Base-by-base conservation (phyloP, 176 grass and related monocot genomes). In the Leersia perrieri region DNA sequence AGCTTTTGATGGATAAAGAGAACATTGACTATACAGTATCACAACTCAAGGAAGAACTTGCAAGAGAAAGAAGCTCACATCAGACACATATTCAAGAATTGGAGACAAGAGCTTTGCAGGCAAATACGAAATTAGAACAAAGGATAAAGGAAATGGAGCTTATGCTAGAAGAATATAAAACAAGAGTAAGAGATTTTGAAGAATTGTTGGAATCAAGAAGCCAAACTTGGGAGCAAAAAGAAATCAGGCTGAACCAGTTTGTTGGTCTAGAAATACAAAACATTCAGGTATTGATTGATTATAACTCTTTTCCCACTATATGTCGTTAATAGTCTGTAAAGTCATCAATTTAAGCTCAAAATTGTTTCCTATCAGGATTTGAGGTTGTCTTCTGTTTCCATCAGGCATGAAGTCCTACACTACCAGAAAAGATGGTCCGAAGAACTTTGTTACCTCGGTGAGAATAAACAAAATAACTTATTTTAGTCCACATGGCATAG, bases 301-400 rank as follows among this genome's bases (percentile, higher is more conserved):
- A 83, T 35, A 65, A 32, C 39, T 74, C 7, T 31, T 8, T 65
- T 57, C 36, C 66, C 39, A 35, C 1, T 7, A 5, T 61, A 16
- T 79, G 79, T 85, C 1, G 44, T 68, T 38, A 68, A 42, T 7
- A 85, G 14, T 55, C 45, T 9, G 15, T 39, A 11, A 66, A 75
- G 33, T 71, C 5, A 73, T 28, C 62, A 75, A 79, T 81, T 81
- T 45, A 73, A 87, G 40, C 76, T 80, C 30, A 87, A 81, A 66
- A 30, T 76, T 87, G 28, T 90, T 30, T 39, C 76, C 28, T 77
- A 61, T 80, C 85, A 93, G 91, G 91, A 93, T 67, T 90, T 93
- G 91, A 85, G 78, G 88, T 57, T 85, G 15, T 93, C 78, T 90
- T 93, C 88, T 83, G 70, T 85, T 82, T 90, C 91, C 73, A 82